Evolutionary conservation across 257 asterid species (phyloP).

Genomic region (Cordia subcordata): DNA sequence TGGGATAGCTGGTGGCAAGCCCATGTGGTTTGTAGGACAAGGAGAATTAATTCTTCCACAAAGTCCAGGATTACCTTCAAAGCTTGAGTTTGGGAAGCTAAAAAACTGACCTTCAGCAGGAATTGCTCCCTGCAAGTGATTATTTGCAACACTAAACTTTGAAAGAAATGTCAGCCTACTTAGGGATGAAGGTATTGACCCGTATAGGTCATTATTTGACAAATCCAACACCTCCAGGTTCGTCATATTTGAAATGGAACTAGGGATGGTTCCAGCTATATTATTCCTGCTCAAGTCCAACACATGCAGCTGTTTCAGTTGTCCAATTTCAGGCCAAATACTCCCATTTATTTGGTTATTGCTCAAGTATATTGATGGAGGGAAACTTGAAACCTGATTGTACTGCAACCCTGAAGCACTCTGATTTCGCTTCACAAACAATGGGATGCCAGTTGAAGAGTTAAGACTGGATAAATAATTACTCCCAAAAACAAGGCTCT

Average conservation of each 20-base stretch:
- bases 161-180: slow-evolving; percentile 82
- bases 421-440: slow-evolving; percentile 80
- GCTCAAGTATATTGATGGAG: slow-evolving; percentile 78
- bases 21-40: slow-evolving; percentile 37
- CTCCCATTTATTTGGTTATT: slow-evolving; percentile 57
- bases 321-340: slow-evolving; percentile 70
- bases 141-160: slow-evolving; percentile 77
- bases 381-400: slow-evolving; percentile 86
- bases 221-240: slow-evolving; percentile 82
- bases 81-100: slow-evolving; percentile 87
- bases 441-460: slow-evolving; percentile 64
- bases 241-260: slow-evolving; percentile 60
- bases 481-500: slow-evolving; percentile 51
- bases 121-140: slow-evolving; percentile 65
- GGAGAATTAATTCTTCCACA: slow-evolving; percentile 54
- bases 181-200: slow-evolving; percentile 74
- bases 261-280: slow-evolving; percentile 69
- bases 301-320: slow-evolving; percentile 67
- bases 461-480: slow-evolving; percentile 46
- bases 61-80: slow-evolving; percentile 86
- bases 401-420: slow-evolving; percentile 82
- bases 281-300: slow-evolving; percentile 73
- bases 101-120: slow-evolving; percentile 89
- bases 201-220: slow-evolving; percentile 70
- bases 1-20: slow-evolving; percentile 26